Evolutionary conservation across 768 basidiomycete genomes (phyloP).

Genomic region (Hericium erinaceus): DNA sequence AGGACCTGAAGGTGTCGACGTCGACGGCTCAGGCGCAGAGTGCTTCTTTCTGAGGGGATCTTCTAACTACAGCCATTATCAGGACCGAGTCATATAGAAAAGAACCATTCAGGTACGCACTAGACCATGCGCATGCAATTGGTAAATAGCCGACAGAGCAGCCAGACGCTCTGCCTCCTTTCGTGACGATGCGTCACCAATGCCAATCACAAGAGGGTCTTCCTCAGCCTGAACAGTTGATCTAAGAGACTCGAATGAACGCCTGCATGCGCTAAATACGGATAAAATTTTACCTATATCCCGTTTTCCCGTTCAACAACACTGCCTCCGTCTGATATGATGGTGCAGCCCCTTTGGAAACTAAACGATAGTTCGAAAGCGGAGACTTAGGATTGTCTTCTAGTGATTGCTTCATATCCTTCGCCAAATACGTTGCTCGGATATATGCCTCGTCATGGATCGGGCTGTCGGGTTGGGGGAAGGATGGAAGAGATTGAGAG

Average conservation of each 20-base stretch:
- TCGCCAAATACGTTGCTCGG: slow-evolving; percentile 17
- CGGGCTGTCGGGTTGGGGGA: slow-evolving; percentile 15
- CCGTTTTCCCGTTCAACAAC: slow-evolving; percentile 18
- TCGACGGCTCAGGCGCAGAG: not conserved
- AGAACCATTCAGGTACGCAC: slow-evolving; percentile 34
- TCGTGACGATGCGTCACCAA: slow-evolving; percentile 50
- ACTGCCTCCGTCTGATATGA: slow-evolving; percentile 23
- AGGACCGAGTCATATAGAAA: not conserved
- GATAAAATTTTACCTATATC: slow-evolving; percentile 36
- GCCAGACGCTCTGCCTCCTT: slow-evolving; percentile 71
- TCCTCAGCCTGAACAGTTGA: slow-evolving; percentile 5
- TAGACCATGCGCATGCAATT: slow-evolving; percentile 51
- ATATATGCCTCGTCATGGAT: slow-evolving; percentile 30
- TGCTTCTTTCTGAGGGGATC: not conserved
- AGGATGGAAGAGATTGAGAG: slow-evolving; percentile 1
- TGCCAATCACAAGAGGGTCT: slow-evolving; percentile 35
- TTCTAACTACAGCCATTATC: not conserved
- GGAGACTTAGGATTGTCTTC: slow-evolving; percentile 44
- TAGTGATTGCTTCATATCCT: slow-evolving; percentile 21
- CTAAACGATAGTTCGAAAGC: slow-evolving; percentile 31
- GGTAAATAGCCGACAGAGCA: slow-evolving; percentile 63
- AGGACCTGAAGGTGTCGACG: slow-evolving; percentile 15
- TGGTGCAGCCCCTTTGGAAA: slow-evolving; percentile 12
- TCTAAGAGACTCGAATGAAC: slow-evolving; percentile 3
- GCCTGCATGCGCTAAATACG: not conserved